Percentiles rank a stretch among this genome's conserved stretches.
phyloP scores from a whole-genome alignment of 192 early-diverging fungal species.

The Phycomyces nitens region DNA sequence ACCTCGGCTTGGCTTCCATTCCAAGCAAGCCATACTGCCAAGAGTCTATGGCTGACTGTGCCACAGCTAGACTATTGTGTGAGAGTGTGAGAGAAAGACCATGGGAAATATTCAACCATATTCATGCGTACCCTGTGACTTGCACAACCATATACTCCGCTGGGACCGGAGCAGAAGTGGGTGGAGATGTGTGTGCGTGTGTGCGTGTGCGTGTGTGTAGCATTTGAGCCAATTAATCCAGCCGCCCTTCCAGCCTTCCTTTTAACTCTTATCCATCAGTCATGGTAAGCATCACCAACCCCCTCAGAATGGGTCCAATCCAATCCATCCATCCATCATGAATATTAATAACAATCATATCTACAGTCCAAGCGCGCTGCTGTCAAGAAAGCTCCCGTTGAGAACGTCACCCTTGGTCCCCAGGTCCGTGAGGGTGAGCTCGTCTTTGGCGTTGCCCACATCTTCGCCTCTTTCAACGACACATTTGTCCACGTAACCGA shows the following conservation, averaged over 20 bases:
- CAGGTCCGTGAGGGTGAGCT: conserved; percentile 96
- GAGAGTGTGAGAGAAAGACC: no score
- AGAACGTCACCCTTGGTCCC: conserved; percentile 93
- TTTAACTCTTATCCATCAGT: not conserved
- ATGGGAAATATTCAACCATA: no score
- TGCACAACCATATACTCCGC: no score
- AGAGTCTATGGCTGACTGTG: no score
- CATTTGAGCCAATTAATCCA: no score
- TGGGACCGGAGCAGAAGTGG: no score
- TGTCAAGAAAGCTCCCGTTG: conserved; percentile 33
- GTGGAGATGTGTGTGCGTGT: no score
- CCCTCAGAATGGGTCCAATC: not conserved
- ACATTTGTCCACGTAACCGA: conserved; percentile 99
- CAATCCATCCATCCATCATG: not conserved
- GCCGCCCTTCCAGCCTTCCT: not conserved
- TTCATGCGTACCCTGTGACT: no score
- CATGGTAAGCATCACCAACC: not conserved
- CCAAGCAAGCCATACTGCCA: no score
- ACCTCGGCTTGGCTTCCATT: no score
- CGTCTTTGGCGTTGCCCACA: conserved; percentile 99
- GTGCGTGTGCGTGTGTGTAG: no score
- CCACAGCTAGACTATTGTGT: no score
- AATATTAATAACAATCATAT: not conserved
- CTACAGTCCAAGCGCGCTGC: conserved; percentile 33
- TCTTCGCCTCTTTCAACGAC: conserved; percentile 99